Percentiles rank a stretch among this genome's conserved stretches.
These are phyloP conservation scores for Aspergillus jensenii DNA, from an alignment of 2,329 filamentous ascomycete genomes.

Conservation along the genomic window DNA sequence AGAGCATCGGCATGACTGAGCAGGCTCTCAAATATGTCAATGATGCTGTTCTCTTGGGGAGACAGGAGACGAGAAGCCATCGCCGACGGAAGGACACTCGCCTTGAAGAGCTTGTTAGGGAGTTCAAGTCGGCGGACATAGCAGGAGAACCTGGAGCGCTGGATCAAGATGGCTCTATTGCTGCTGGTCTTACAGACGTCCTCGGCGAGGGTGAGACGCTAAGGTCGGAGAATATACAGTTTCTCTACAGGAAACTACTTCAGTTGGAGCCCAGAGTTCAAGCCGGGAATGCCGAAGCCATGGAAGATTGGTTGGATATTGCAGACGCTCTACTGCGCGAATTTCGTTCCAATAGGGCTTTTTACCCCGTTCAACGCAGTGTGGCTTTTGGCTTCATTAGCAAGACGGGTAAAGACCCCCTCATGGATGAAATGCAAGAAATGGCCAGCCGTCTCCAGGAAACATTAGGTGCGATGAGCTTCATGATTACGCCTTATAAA, in stretches of 20 bases:
- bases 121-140: slow-evolving; percentile 33
- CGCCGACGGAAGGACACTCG: slow-evolving; percentile 36
- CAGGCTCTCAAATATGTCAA: slow-evolving; percentile 75
- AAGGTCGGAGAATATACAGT: slow-evolving; percentile 44
- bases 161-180: slow-evolving; percentile 14
- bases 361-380: slow-evolving; percentile 57
- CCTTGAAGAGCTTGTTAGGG: slow-evolving; percentile 41
- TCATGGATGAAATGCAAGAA: slow-evolving; percentile 45
- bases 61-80: slow-evolving; percentile 37
- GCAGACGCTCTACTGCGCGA: slow-evolving; percentile 59
- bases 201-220: slow-evolving; percentile 31
- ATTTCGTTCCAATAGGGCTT: slow-evolving; percentile 59
- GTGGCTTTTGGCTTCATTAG: slow-evolving; percentile 50
- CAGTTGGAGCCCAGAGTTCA: slow-evolving; percentile 51
- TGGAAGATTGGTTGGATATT: slow-evolving; percentile 59
- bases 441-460: slow-evolving; percentile 47
- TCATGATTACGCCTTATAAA: background rate
- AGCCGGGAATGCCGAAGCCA: slow-evolving; percentile 49
- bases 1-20: slow-evolving; percentile 69
- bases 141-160: slow-evolving; percentile 10
- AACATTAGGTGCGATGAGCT: slow-evolving; percentile 34
- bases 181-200: slow-evolving; percentile 12
- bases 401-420: slow-evolving; percentile 34
- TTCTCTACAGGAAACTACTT: slow-evolving; percentile 47
- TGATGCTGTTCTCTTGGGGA: slow-evolving; percentile 68